phyloP scores from a whole-genome alignment of 352 stramenopile species.

The Phytophthora ramorum region DNA sequence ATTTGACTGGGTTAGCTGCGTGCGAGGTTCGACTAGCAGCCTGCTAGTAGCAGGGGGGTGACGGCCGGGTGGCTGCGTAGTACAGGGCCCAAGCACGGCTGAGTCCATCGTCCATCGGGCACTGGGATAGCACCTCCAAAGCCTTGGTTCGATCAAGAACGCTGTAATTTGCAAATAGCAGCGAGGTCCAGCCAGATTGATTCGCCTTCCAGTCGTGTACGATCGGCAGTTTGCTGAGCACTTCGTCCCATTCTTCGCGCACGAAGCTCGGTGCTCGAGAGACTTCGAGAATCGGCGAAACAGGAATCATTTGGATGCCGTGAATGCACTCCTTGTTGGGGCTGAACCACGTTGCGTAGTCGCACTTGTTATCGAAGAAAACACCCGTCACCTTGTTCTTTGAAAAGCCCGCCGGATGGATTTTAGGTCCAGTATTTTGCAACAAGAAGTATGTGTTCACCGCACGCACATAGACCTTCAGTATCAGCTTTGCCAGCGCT shows the following conservation, averaged over 20 bases:
- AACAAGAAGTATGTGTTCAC: conserved; percentile 78
- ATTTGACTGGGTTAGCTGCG: background rate
- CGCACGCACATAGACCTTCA: conserved; percentile 64
- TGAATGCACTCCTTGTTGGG: conserved; percentile 79
- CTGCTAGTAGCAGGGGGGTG: conserved; percentile 31
- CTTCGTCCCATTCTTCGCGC: conserved; percentile 67
- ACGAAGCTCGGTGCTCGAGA: conserved; percentile 53
- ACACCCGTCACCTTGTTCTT: conserved; percentile 79
- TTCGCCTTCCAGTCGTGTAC: conserved; percentile 59
- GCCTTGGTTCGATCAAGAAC: conserved; percentile 46
- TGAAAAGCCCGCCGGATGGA: conserved; percentile 57
- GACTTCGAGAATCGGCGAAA: conserved; percentile 60
- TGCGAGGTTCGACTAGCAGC: background rate
- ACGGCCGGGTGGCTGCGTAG: conserved; percentile 50
- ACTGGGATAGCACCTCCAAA: conserved; percentile 45
- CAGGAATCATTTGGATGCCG: conserved; percentile 78
- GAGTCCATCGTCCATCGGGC: conserved; percentile 75
- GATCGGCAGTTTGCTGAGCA: conserved; percentile 58
- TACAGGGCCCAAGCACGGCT: conserved; percentile 75
- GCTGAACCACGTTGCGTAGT: conserved; percentile 82
- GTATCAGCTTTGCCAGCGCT: conserved; percentile 56
- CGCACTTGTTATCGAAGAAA: conserved; percentile 82
- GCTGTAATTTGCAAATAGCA: conserved; percentile 70
- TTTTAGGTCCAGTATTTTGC: conserved; percentile 39
- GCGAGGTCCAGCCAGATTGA: conserved; percentile 60